Percentiles rank a stretch among this genome's conserved stretches.
These are phyloP conservation scores for Globisporangium sylvaticum DNA, from an alignment of 352 stramenopile species.

Conservation along the genomic window DNA sequence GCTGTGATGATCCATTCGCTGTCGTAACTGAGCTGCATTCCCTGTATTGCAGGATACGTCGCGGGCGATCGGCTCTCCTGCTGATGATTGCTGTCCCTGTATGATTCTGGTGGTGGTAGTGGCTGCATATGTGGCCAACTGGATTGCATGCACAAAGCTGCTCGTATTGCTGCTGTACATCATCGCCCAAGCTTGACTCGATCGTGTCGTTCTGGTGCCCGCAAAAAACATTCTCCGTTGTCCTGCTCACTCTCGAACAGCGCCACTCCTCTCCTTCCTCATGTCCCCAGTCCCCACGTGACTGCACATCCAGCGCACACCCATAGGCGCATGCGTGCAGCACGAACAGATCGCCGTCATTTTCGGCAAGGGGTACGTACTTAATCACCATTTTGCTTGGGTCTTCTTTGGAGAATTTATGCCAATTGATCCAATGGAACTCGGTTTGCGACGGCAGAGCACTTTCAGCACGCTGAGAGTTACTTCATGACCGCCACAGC, in stretches of 20 bases:
- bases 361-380: slow-evolving; percentile 43
- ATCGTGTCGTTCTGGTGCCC: background rate
- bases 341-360: background rate
- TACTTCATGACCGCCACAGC: slow-evolving; percentile 45
- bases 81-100: background rate
- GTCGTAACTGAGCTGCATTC: background rate
- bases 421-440: slow-evolving; percentile 63
- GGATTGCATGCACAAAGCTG: background rate
- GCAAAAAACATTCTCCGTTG: background rate
- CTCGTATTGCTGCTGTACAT: background rate
- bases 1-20: background rate
- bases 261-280: background rate
- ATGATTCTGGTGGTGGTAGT: background rate
- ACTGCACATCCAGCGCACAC: background rate
- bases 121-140: background rate
- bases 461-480: slow-evolving; percentile 14
- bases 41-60: background rate
- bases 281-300: background rate
- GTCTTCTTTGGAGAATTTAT: slow-evolving; percentile 89
- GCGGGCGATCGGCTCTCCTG: background rate
- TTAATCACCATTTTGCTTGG: slow-evolving; percentile 90
- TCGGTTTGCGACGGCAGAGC: slow-evolving; percentile 20
- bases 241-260: background rate
- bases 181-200: background rate
- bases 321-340: background rate